Evolutionary conservation across 2,329 filamentous ascomycete species (phyloP), one percentile per base, ranked within the genome.

Genomic region (Alternaria rosae): DNA sequence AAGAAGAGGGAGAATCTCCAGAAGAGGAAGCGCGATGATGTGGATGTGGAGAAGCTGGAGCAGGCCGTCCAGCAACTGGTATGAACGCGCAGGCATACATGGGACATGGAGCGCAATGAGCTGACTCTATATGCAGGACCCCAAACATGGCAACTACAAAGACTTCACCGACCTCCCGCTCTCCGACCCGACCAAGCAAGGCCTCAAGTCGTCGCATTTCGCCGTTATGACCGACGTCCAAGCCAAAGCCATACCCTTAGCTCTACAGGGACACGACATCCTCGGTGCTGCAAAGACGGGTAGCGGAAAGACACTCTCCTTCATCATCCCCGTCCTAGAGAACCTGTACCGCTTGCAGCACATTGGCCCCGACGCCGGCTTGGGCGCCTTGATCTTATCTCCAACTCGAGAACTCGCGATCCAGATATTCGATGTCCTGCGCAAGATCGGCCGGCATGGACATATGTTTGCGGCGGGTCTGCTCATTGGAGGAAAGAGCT

Each of bases 261-360:
- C 92, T 9, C 86, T 99, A 66, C 92, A 96, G 79, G 92, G 92
- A 59, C 84, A 85, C 61, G 95, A 99, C 78, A 92, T 99, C 42
- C 88, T 99, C 42, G 95, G 94, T 43, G 95, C 95, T 6, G 95
- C 95, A 42, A 97, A 97, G 81, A 98, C 94, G 0, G 94, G 94
- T 54, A 96, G 92, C 76, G 94, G 94, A 75, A 98, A 98, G 84
- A 98, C 94, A 0, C 85, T 99, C 23, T 92, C 95, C 0, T 99
- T 99, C 78, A 82, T 99, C 8, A 84, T 98, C 3, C 95, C 95
- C 1, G 90, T 98, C 0, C 86, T 99, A 52, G 95, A 99, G 80
- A 96, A 94, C 73, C 86, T 99, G 3, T 95, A 97, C 79, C 89
- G 93, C 54, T 88, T 89, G 58, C 92, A 90, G 85, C 97, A 94